Conservation (phyloP, 805 yeast genomes). For the Naumovozyma baii region DNA sequence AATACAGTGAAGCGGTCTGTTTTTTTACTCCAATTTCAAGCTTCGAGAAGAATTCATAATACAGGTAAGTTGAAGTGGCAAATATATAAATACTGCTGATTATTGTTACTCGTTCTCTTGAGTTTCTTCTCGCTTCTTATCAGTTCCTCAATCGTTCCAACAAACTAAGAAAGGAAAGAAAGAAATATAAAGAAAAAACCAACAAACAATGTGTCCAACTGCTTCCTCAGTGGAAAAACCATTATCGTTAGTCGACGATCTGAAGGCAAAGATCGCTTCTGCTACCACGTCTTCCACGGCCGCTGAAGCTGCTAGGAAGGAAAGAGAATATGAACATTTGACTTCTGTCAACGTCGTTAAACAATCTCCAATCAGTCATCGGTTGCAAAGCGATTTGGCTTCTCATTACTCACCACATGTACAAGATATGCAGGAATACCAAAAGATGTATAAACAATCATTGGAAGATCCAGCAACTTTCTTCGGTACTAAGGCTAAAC, state of each 20-base stretch:
- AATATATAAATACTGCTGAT: too few relatives aligned
- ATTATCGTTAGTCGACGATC: not conserved
- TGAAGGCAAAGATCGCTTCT: not conserved
- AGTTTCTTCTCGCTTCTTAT: too few relatives aligned
- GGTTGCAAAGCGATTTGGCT: constrained; percentile 14
- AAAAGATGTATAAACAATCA: constrained; percentile 59
- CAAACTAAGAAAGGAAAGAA: too few relatives aligned
- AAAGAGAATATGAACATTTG: constrained; percentile 22
- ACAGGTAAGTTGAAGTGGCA: too few relatives aligned
- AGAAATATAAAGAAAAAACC: too few relatives aligned
- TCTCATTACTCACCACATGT: constrained; percentile 45
- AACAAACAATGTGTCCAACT: not conserved
- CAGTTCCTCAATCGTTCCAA: too few relatives aligned
- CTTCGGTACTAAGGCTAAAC: constrained; percentile 68
- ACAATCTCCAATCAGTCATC: constrained; percentile 15
- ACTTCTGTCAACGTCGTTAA: constrained; percentile 18
- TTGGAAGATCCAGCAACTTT: constrained; percentile 71
- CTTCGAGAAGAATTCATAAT: too few relatives aligned
- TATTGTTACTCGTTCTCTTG: too few relatives aligned
- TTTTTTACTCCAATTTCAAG: too few relatives aligned
- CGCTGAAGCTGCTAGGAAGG: constrained; percentile 1
- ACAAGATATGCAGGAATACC: constrained; percentile 56
- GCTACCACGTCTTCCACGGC: not conserved
- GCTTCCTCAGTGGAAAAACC: not conserved
- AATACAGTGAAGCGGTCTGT: too few relatives aligned